Conservation (phyloP, 306 rosid genomes). For the Leucaena leucocephala region DNA sequence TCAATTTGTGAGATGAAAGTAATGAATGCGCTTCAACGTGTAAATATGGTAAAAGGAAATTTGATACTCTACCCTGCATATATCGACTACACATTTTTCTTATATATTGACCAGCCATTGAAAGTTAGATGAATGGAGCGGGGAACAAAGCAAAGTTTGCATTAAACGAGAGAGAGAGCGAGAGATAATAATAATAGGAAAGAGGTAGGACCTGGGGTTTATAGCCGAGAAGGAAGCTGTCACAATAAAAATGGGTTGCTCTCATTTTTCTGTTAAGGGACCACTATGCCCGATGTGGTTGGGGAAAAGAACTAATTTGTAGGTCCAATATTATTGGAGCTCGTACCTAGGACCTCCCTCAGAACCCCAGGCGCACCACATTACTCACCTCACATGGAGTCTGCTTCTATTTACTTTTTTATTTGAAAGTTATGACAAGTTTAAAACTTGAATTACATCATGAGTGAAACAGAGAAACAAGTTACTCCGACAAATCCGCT, state of each 20-base stretch:
- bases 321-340: neutral
- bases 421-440: too few species aligned
- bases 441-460: too few species aligned
- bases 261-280: neutral
- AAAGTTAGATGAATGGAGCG: neutral
- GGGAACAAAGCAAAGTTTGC: neutral
- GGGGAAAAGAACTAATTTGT: neutral
- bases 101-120: neutral
- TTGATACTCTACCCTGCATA: neutral
- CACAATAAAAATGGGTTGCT: neutral
- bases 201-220: neutral
- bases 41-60: neutral
- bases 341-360: neutral
- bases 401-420: too few species aligned
- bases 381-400: neutral
- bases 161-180: neutral
- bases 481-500: too few species aligned
- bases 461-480: too few species aligned
- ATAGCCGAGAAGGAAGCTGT: neutral
- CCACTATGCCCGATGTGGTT: neutral
- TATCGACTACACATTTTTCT: too few species aligned
- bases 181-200: neutral
- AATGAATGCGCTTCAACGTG: too few species aligned
- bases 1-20: too few species aligned
- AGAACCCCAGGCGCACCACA: neutral